phyloP scores from a whole-genome alignment of 495 filamentous ascomycete genomes.

The Neurospora sp. region DNA sequence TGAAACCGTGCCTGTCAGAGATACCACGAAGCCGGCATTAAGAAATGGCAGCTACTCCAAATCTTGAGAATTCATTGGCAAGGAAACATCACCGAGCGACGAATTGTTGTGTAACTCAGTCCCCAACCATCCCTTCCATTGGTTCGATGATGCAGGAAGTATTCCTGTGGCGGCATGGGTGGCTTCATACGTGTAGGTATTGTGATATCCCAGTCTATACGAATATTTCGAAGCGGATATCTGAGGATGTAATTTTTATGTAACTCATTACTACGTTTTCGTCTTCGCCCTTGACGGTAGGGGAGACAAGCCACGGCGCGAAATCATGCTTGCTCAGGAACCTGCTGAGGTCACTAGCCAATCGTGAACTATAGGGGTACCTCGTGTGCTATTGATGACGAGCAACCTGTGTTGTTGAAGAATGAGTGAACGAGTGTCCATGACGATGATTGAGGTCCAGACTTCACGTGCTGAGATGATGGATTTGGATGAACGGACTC shows the following conservation, averaged over 20 bases:
- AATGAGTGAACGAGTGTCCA: neutral
- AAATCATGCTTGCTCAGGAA: neutral
- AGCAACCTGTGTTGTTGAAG: neutral
- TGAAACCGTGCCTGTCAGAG: constrained; percentile 27
- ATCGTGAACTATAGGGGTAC: neutral
- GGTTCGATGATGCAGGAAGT: neutral
- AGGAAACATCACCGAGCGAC: neutral
- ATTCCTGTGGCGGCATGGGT: neutral
- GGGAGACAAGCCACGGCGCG: neutral
- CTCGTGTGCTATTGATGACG: neutral
- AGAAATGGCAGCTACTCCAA: constrained; percentile 3
- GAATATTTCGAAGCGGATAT: neutral
- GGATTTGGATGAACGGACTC: neutral
- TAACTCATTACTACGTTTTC: neutral
- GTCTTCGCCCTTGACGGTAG: neutral
- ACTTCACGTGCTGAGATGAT: neutral
- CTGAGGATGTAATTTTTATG: neutral
- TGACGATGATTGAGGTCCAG: neutral
- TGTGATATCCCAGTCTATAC: neutral
- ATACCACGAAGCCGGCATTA: constrained; percentile 14
- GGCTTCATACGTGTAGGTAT: neutral
- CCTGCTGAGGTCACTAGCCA: neutral
- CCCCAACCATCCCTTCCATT: neutral
- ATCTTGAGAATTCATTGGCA: constrained; percentile 8
- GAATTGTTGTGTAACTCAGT: neutral